Conservation (phyloP, 1,139 yeast genomes). For the Yamadazyma jaroonii region DNA sequence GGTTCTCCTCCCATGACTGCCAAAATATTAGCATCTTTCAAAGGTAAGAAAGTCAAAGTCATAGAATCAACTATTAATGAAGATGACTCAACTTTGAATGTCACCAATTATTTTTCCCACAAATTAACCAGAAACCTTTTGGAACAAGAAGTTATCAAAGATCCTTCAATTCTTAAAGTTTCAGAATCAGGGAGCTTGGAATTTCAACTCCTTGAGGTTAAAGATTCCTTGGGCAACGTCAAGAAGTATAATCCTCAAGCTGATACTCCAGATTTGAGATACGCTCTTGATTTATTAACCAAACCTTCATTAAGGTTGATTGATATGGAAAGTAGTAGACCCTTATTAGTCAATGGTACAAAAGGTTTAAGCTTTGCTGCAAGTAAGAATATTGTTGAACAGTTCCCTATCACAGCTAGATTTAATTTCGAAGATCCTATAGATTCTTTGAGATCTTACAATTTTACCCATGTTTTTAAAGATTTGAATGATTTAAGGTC, state of each 20-base stretch:
- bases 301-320: slow-evolving; percentile 48
- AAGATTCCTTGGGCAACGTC: slow-evolving; percentile 73
- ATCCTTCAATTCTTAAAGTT: slow-evolving; percentile 19
- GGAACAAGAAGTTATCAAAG: slow-evolving; percentile 32
- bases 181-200: slow-evolving; percentile 57
- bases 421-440: slow-evolving; percentile 29
- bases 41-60: slow-evolving; percentile 35
- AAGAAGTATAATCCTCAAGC: slow-evolving; percentile 53
- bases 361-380: slow-evolving; percentile 30
- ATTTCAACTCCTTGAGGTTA: slow-evolving; percentile 63
- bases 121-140: slow-evolving; percentile 30
- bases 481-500: slow-evolving; percentile 22
- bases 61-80: slow-evolving; percentile 22
- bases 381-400: slow-evolving; percentile 18
- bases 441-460: slow-evolving; percentile 23
- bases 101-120: slow-evolving; percentile 15
- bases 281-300: slow-evolving; percentile 60
- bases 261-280: slow-evolving; percentile 45
- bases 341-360: slow-evolving; percentile 36
- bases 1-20: slow-evolving; percentile 80
- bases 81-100: slow-evolving; percentile 9
- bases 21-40: slow-evolving; percentile 55
- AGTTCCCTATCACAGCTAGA: slow-evolving; percentile 48
- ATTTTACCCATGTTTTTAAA: slow-evolving; percentile 37
- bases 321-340: slow-evolving; percentile 39